Evolutionary conservation across 495 filamentous ascomycete genomes (phyloP), one percentile per base, ranked within the genome.

Genomic region (Venustampulla echinocandica): DNA sequence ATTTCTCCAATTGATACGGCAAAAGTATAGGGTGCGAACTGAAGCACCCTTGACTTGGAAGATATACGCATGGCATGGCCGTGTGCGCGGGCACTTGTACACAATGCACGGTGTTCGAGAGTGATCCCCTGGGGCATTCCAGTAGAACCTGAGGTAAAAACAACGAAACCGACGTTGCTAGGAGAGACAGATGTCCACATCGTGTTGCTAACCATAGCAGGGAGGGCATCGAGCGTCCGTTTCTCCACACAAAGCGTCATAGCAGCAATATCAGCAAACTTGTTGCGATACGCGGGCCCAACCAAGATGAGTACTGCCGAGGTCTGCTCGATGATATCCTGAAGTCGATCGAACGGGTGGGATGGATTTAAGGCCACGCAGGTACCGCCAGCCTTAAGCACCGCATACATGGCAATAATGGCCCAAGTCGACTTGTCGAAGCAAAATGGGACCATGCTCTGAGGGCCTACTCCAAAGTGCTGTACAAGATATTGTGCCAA

Each of bases 1-100:
- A 87, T 84, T 55, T 89, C 85, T 46, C 88, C 87, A 0, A 89
- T 74, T 0, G 81, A 87, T 3, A 89, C 85, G 55, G 92, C 87
- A 52, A 93, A 93, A 0, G 84, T 35, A 22, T 54, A 45, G 5
- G 41, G 44, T 24, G 52, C 52, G 19, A 54, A 54, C 6, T 54
- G 39, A 20, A 46, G 15, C 1, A 50, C 52, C 39, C 52, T 40
- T 2, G 50, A 44, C 4, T 47, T 44, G 33, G 42, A 34, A 7
- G 3, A 28, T 14, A 33, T 20, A 27, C 13, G 25, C 41, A 25
- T 44, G 30, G 38, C 14, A 20, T 13, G 20, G 37, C 15, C n/a
- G 22, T 40, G 37, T 21, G 17, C 37, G 4, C 20, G 11, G 20
- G 37, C 37, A 23, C 37, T 17, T 17, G 37, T 40, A 19, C 18